A percentile compares a stretch with the other conserved stretches of the same genome.
These are phyloP conservation scores for Ensete glaucum DNA, from an alignment of 176 grass and related monocot genomes.

Conservation along the genomic window DNA sequence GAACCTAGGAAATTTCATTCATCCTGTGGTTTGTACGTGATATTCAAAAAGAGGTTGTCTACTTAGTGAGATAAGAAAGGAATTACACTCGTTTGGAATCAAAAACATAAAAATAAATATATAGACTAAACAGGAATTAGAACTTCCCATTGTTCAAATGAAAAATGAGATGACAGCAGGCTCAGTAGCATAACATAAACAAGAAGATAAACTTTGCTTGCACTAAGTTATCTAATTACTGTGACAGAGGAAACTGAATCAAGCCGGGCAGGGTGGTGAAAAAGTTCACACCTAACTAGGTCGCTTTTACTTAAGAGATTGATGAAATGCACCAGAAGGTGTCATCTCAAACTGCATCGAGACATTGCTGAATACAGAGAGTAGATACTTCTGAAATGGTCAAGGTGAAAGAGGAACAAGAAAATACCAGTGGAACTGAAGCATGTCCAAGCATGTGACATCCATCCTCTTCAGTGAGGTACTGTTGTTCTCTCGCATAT, in stretches of 20 bases:
- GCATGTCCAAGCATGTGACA: conserved; percentile 71
- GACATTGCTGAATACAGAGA: neutral
- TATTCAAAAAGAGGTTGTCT: too few species aligned
- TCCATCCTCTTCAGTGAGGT: conserved; percentile 87
- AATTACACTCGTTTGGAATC: too few species aligned
- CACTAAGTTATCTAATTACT: neutral
- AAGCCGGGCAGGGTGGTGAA: neutral
- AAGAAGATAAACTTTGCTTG: neutral
- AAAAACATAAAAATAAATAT: too few species aligned
- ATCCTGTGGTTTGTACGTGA: too few species aligned
- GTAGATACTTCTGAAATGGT: neutral
- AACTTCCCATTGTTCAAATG: neutral
- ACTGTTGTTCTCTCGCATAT: conserved; percentile 69
- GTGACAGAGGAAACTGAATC: neutral
- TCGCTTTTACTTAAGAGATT: neutral
- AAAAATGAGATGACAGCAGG: neutral
- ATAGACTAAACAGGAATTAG: neutral
- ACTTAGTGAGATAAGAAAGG: too few species aligned
- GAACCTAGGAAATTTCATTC: too few species aligned
- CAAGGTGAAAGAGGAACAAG: neutral
- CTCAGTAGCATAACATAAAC: neutral
- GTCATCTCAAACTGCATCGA: neutral
- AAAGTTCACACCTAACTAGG: neutral
- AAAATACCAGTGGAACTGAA: conserved; percentile 86
- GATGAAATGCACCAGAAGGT: neutral